These are phyloP conservation scores for Volvox reticuliferus DNA, from an alignment of 139 green algal species.

Conservation along the genomic window DNA sequence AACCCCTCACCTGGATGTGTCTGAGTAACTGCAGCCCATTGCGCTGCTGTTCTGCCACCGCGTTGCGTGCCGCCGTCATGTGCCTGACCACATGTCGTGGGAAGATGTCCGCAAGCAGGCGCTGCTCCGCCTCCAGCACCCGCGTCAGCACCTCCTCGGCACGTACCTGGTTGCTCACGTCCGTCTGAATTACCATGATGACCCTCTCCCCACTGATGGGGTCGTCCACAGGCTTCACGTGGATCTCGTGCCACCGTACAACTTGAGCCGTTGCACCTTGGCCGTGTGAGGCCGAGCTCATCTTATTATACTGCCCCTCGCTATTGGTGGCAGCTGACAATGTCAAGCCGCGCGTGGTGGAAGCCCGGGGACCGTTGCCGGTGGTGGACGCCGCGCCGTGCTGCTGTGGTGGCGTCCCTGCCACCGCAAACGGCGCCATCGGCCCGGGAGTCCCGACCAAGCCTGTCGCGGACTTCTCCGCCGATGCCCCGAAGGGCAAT, in stretches of 20 bases:
- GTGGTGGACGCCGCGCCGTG: no score
- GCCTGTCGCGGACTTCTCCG: no score
- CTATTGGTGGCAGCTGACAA: no score
- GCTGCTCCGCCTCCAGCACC: conserved; percentile 34
- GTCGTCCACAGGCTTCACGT: not conserved
- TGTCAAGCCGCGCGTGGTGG: no score
- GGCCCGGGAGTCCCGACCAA: no score
- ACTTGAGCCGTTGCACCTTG: no score
- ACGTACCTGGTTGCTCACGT: conserved; percentile 25
- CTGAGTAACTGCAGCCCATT: conserved; percentile 16
- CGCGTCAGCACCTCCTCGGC: conserved; percentile 18
- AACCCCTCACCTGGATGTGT: conserved; percentile 16
- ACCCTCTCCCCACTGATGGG: conserved; percentile 29
- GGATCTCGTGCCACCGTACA: conserved; percentile 30
- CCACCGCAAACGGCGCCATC: no score
- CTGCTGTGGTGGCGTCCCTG: not conserved
- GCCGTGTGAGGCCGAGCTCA: no score
- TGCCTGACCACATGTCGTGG: conserved; percentile 2
- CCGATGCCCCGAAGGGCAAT: no score
- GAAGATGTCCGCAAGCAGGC: conserved; percentile 43
- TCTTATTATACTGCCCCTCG: no score
- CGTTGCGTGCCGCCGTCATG: conserved; percentile 22
- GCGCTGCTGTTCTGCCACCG: not conserved
- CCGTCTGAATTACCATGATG: conserved; percentile 36
- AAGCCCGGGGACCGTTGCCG: no score